These are phyloP conservation scores for Alloteropsis semialata DNA, from an alignment of 176 grass and related monocot genomes.

Conservation along the genomic window DNA sequence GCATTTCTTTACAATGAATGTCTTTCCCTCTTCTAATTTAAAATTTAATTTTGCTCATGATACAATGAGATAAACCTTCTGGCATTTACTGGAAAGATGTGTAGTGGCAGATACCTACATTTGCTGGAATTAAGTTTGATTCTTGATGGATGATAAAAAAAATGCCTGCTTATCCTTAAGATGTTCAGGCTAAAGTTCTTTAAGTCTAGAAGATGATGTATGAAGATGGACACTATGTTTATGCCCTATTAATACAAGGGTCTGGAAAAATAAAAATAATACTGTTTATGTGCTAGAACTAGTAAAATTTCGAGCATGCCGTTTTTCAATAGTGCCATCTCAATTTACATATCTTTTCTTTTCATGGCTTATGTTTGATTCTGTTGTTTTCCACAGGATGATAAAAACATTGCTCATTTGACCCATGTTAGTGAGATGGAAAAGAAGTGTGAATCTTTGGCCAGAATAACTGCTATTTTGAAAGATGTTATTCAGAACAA, in stretches of 20 bases:
- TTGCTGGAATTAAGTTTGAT: neutral
- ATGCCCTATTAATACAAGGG: neutral
- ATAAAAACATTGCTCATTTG: conserved; percentile 96
- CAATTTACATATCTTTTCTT: neutral
- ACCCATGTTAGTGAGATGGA: conserved; percentile 99
- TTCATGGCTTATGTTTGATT: neutral
- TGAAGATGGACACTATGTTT: neutral
- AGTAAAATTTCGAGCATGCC: neutral
- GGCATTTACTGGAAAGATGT: no score
- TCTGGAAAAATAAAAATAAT: neutral
- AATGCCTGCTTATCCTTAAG: neutral
- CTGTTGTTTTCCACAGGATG: conserved; percentile 58
- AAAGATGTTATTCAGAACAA: conserved; percentile 99
- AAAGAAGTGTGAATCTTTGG: conserved; percentile 94
- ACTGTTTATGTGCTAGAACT: neutral
- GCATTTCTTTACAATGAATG: neutral
- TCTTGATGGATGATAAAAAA: neutral
- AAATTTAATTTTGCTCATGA: neutral
- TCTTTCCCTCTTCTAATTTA: neutral
- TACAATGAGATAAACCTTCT: no score
- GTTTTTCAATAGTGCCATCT: conserved; percentile 12
- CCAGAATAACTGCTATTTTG: conserved; percentile 94
- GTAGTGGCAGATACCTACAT: neutral
- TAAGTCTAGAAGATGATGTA: neutral
- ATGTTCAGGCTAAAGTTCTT: neutral